These are phyloP conservation scores for Beauveria brongniartii DNA, from an alignment of 2,329 filamentous ascomycete species.

Conservation along the genomic window DNA sequence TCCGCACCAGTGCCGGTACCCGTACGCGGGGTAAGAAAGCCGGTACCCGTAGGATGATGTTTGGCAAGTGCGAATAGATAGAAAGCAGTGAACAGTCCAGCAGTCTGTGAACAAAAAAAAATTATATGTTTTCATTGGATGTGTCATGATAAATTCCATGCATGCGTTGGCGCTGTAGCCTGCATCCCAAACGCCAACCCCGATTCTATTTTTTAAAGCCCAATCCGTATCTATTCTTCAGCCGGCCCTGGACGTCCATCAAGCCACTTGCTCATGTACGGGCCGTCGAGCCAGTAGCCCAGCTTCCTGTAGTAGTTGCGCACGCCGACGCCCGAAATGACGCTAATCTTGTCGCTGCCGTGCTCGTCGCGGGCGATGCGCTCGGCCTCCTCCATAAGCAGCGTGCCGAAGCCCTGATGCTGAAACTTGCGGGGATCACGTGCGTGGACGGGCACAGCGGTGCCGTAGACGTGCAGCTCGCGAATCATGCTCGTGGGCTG, in stretches of 20 bases:
- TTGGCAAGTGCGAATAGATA: no score
- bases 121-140: neutral
- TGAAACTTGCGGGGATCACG: constrained; percentile 95
- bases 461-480: constrained; percentile 94
- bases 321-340: constrained; percentile 96
- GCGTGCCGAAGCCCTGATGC: constrained; percentile 92
- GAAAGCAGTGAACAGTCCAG: no score
- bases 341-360: constrained; percentile 85
- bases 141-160: neutral
- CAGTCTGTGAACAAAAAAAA: neutral
- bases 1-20: constrained; percentile 6
- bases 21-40: constrained; percentile 1
- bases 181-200: neutral
- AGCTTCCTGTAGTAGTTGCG: constrained; percentile 90
- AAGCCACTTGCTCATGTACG: constrained; percentile 67
- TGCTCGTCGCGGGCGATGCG: constrained; percentile 92
- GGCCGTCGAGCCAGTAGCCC: constrained; percentile 88
- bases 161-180: neutral
- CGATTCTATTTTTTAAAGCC: neutral
- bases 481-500: constrained; percentile 89
- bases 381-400: constrained; percentile 97
- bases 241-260: constrained; percentile 30
- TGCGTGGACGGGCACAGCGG: constrained; percentile 93
- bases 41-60: neutral
- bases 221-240: neutral